Conservation (phyloP, 768 basidiomycete species). For the Tylopilus vinaceipallidus region DNA sequence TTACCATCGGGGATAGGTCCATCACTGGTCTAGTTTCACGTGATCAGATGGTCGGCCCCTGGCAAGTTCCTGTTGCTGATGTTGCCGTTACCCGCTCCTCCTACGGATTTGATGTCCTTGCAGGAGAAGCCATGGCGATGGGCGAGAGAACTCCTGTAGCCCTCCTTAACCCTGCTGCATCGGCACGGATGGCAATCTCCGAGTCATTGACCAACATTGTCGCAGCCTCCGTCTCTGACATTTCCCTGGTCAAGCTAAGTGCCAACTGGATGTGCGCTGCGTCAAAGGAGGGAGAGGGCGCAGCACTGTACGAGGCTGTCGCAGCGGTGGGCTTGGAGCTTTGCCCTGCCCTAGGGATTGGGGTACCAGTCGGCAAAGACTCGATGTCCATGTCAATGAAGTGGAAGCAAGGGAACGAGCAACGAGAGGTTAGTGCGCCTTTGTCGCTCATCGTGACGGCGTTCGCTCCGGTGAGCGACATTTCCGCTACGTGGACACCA, state of each 20-base stretch:
- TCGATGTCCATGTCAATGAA: constrained; percentile 99
- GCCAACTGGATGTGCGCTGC: constrained; percentile 99
- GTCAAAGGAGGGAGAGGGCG: constrained; percentile 84
- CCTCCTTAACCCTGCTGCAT: constrained; percentile 81
- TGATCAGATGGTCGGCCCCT: constrained; percentile 99
- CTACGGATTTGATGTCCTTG: constrained; percentile 82
- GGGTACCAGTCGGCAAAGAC: constrained; percentile 98
- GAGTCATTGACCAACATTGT: constrained; percentile 91
- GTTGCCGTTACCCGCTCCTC: constrained; percentile 95
- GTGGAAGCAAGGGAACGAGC: constrained; percentile 63
- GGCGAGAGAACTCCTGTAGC: constrained; percentile 96
- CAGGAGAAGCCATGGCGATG: constrained; percentile 98
- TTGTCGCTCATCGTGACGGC: constrained; percentile 93
- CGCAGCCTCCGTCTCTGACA: constrained; percentile 69
- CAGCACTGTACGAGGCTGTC: constrained; percentile 85
- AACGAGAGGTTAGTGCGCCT: constrained; percentile 85
- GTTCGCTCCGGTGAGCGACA: constrained; percentile 82
- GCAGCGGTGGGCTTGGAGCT: constrained; percentile 89
- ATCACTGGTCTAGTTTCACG: constrained; percentile 93
- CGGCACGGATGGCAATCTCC: constrained; percentile 93
- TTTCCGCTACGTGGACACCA: constrained; percentile 90
- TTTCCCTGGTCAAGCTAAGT: constrained; percentile 85
- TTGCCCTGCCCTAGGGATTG: constrained; percentile 88
- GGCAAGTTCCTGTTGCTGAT: constrained; percentile 97
- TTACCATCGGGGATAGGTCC: constrained; percentile 95